These are phyloP conservation scores for Neurospora sp. DNA, from an alignment of 495 filamentous ascomycete species.

Conservation along the genomic window DNA sequence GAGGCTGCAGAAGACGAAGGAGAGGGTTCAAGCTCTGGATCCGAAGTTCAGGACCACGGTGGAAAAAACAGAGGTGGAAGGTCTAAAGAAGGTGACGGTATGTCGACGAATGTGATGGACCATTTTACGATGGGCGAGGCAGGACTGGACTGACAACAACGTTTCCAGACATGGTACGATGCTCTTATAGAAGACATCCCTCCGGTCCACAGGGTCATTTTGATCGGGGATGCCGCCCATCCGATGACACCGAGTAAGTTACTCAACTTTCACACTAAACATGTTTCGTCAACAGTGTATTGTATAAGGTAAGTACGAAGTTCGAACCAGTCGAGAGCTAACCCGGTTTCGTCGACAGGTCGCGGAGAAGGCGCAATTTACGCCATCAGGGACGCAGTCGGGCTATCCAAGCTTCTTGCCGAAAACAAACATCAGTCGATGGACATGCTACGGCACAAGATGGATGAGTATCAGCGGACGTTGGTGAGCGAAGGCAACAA, in stretches of 20 bases:
- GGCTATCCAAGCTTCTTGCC: conserved; percentile 9
- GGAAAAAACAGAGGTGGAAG: conserved; percentile 8
- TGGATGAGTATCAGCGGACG: conserved; percentile 13
- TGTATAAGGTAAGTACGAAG: neutral
- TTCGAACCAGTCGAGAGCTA: neutral
- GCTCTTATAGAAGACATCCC: conserved; percentile 11
- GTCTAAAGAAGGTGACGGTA: neutral
- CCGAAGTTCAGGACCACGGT: conserved; percentile 14
- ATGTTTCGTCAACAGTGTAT: neutral
- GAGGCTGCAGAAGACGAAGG: conserved; percentile 9
- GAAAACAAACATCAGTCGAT: conserved; percentile 7
- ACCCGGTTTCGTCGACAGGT: conserved; percentile 5
- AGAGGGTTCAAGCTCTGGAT: conserved; percentile 6
- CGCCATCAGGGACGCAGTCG: conserved; percentile 21
- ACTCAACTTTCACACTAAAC: neutral
- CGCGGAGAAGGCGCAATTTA: conserved; percentile 26
- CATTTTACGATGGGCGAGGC: too few species aligned
- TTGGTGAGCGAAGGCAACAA: conserved; percentile 8
- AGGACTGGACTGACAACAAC: neutral
- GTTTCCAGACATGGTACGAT: conserved; percentile 5
- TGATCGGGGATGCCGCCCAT: conserved; percentile 50
- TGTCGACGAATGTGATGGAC: neutral
- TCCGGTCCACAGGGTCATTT: conserved; percentile 30
- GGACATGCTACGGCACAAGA: neutral
- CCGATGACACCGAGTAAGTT: conserved; percentile 49